phyloP scores from a whole-genome alignment of 1,139 yeast genomes.

The Wickerhamomyces sp. region DNA sequence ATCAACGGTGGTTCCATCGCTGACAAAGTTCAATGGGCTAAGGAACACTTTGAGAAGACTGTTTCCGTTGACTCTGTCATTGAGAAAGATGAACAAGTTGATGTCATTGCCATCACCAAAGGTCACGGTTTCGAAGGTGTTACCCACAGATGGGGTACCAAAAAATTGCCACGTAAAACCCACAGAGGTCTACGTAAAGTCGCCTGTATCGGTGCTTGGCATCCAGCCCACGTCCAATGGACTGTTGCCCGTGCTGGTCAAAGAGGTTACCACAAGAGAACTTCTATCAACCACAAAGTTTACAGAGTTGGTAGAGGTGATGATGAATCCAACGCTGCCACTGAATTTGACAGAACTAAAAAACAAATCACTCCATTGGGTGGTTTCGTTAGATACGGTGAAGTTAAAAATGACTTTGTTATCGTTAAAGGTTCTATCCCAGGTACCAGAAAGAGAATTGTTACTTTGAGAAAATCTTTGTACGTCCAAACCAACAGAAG shows the following conservation, averaged over 20 bases:
- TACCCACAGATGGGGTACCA: constrained; percentile 99
- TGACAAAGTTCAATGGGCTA: constrained; percentile 98
- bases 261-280: constrained; percentile 99
- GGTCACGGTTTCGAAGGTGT: constrained; percentile 99
- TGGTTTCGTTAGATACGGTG: constrained; percentile 99
- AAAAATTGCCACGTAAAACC: constrained; percentile 99
- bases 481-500: constrained; percentile 97
- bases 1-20: constrained; percentile 98
- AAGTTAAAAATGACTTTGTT: constrained; percentile 94
- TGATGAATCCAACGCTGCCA: constrained; percentile 91
- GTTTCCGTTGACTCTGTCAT: constrained; percentile 92
- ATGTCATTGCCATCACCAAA: constrained; percentile 98
- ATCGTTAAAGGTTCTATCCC: constrained; percentile 98
- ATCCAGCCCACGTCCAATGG: constrained; percentile 99
- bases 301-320: constrained; percentile 98
- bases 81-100: constrained; percentile 98
- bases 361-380: constrained; percentile 99
- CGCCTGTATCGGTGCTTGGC: constrained; percentile 99
- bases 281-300: constrained; percentile 99
- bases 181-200: constrained; percentile 99
- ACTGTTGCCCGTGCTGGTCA: constrained; percentile 99
- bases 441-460: constrained; percentile 99
- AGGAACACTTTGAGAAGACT: constrained; percentile 98
- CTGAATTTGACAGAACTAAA: constrained; percentile 98
- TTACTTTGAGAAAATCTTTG: constrained; percentile 97